Conservation (phyloP, 2,329 filamentous ascomycete genomes). For the Hypoxylon sp. region DNA sequence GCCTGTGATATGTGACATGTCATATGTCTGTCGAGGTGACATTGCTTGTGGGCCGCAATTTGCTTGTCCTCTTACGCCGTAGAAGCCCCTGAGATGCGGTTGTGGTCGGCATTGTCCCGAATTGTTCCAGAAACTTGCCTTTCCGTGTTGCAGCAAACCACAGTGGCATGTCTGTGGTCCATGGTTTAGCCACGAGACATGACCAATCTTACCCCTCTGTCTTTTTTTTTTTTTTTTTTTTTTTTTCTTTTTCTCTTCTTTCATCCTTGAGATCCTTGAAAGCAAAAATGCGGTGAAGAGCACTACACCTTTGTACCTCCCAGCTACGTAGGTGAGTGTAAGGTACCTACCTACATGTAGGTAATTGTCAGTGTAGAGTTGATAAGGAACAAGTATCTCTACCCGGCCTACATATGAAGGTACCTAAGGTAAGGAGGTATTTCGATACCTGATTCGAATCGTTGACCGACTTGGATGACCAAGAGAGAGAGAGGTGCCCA, state of each 20-base stretch:
- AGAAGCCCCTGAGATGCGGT: conserved; percentile 23
- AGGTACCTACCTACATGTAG: conserved; percentile 9
- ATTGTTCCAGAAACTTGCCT: conserved; percentile 11
- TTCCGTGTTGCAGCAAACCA: neutral
- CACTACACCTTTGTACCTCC: too few species aligned
- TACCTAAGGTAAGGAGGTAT: too few species aligned
- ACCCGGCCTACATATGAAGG: too few species aligned
- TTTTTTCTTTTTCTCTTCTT: neutral
- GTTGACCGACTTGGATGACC: conserved; percentile 24
- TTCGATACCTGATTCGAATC: too few species aligned
- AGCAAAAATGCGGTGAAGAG: conserved; percentile 30
- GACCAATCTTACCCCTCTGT: neutral
- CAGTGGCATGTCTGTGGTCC: neutral
- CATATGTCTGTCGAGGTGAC: conserved; percentile 25
- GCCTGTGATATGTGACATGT: conserved; percentile 4
- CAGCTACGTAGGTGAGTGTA: neutral
- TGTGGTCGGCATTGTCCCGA: conserved; percentile 30
- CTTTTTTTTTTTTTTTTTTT: conserved; percentile 1
- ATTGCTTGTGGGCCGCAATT: conserved; percentile 31
- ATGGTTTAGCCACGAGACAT: neutral
- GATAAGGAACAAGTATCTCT: too few species aligned
- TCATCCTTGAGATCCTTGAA: neutral
- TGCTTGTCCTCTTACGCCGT: conserved; percentile 12
- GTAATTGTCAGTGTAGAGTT: too few species aligned
- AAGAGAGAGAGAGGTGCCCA: conserved; percentile 4